phyloP scores from a whole-genome alignment of 768 basidiomycete species.

The Russula virescens region DNA sequence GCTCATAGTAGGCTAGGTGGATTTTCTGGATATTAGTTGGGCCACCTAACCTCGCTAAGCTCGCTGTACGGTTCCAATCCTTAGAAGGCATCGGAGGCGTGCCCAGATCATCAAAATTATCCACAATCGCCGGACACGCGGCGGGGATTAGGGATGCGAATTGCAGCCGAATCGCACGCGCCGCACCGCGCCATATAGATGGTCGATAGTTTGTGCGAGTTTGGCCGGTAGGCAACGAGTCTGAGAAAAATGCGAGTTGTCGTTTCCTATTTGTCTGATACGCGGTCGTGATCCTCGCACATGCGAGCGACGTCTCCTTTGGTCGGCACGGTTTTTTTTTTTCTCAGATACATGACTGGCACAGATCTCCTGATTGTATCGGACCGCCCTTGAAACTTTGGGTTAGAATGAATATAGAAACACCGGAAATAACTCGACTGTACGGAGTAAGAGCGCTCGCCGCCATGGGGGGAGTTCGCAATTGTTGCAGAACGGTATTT shows the following conservation, averaged over 20 bases:
- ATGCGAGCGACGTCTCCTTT: not conserved
- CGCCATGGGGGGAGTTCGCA: not conserved
- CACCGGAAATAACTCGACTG: too few species aligned
- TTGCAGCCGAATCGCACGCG: too few species aligned
- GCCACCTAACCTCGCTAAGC: not conserved
- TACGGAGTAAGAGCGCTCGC: not conserved
- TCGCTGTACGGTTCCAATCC: not conserved
- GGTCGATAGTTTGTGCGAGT: too few species aligned
- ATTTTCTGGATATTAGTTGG: not conserved
- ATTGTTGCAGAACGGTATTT: too few species aligned
- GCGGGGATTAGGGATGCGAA: not conserved
- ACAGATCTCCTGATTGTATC: constrained; percentile 5
- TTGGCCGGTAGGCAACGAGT: too few species aligned
- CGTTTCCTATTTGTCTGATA: not conserved
- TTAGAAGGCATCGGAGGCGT: not conserved
- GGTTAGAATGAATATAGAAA: not conserved
- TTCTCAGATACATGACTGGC: too few species aligned
- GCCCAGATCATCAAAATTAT: constrained; percentile 1
- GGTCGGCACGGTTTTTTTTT: too few species aligned
- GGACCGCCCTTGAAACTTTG: too few species aligned
- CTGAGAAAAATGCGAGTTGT: too few species aligned
- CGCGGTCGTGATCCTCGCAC: not conserved
- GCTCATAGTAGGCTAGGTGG: not conserved
- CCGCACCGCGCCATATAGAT: too few species aligned
- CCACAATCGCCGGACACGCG: constrained; percentile 4